A percentile compares a stretch with the other conserved stretches of the same genome.
These are phyloP conservation scores for Microsporum ferrugineum DNA, from an alignment of 2,329 filamentous ascomycete species.

Conservation along the genomic window DNA sequence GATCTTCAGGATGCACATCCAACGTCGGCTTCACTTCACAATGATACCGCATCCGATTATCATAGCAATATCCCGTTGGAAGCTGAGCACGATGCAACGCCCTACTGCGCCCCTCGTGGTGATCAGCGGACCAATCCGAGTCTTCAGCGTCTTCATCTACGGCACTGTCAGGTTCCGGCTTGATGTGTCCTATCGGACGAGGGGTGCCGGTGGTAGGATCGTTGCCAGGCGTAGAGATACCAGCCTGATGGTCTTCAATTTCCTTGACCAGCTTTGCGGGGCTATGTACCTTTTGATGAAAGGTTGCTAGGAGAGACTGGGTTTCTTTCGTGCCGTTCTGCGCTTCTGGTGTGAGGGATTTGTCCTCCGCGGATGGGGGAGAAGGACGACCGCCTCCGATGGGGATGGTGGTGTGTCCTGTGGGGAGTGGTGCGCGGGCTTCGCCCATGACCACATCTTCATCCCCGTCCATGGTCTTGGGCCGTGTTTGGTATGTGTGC, in stretches of 20 bases:
- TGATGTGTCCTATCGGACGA: neutral
- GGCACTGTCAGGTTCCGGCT: constrained; percentile 22
- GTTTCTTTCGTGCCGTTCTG: constrained; percentile 5
- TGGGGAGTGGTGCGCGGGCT: constrained; percentile 12
- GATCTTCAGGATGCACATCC: constrained; percentile 88
- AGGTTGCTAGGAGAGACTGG: constrained; percentile 11
- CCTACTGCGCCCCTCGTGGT: constrained; percentile 25
- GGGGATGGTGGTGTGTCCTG: constrained; percentile 9
- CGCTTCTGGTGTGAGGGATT: neutral
- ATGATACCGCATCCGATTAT: constrained; percentile 91
- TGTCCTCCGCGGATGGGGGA: constrained; percentile 5
- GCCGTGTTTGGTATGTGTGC: neutral
- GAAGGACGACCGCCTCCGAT: constrained; percentile 14
- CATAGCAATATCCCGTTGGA: constrained; percentile 73
- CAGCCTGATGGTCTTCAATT: constrained; percentile 10
- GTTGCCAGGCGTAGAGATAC: constrained; percentile 1
- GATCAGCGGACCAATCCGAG: constrained; percentile 34
- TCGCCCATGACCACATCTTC: constrained; percentile 33
- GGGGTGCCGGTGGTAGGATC: neutral
- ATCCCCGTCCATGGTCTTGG: constrained; percentile 19
- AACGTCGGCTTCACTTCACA: constrained; percentile 60
- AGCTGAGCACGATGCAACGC: constrained; percentile 40
- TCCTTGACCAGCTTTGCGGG: constrained; percentile 11
- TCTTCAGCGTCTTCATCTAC: constrained; percentile 23
- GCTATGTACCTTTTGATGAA: constrained; percentile 17